Percentiles rank a stretch among this genome's conserved stretches.
phyloP scores from a whole-genome alignment of 2,329 filamentous ascomycete genomes.

The Sporothrix protearum region DNA sequence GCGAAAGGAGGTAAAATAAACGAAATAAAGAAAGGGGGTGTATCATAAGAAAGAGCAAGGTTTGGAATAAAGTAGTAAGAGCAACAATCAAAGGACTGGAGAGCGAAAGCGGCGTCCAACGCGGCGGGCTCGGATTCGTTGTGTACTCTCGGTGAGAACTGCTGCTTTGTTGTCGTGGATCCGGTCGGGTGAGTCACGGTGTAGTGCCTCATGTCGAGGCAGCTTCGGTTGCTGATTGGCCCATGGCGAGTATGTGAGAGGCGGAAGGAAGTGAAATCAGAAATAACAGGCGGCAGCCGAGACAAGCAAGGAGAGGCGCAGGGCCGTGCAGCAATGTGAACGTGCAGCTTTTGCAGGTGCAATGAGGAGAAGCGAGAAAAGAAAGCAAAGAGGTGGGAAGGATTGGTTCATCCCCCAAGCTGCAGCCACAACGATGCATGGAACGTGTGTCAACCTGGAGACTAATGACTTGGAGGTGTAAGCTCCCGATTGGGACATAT shows the following conservation, averaged over 20 bases:
- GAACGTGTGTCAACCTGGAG: background rate
- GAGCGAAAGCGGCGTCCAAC: background rate
- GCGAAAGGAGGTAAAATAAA: background rate
- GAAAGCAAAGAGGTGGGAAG: background rate
- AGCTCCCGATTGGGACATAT: background rate
- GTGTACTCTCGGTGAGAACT: slow-evolving; percentile 5
- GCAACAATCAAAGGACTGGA: background rate
- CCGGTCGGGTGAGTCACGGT: slow-evolving; percentile 12
- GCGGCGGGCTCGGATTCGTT: slow-evolving; percentile 1
- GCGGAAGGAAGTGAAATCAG: background rate
- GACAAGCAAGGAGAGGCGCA: background rate
- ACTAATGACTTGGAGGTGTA: background rate
- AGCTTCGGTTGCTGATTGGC: background rate
- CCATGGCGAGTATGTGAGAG: background rate
- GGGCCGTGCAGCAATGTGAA: background rate
- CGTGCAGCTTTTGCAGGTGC: background rate
- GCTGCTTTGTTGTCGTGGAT: background rate
- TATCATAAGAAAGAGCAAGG: background rate
- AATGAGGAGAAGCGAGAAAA: background rate
- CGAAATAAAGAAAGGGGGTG: background rate
- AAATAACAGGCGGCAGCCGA: background rate
- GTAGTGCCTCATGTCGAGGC: background rate
- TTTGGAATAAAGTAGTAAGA: background rate
- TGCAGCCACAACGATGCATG: background rate
- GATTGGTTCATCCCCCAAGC: slow-evolving; percentile 5